A percentile compares a stretch with the other conserved stretches of the same genome.
Conservation (phyloP, 2,329 filamentous ascomycete genomes). For the Penicillium sp. region DNA sequence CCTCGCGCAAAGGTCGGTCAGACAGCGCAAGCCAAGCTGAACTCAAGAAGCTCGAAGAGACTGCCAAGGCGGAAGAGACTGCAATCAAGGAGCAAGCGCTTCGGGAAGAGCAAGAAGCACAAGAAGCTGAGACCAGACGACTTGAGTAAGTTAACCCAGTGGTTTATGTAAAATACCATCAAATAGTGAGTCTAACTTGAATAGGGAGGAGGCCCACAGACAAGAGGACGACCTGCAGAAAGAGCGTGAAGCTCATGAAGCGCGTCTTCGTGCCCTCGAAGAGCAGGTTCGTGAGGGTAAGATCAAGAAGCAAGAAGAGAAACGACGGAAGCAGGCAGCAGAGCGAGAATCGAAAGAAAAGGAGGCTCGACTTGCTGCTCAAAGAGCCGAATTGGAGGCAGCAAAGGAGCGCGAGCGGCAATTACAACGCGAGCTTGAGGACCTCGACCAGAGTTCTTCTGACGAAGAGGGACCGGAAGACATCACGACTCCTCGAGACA, state of each 20-base stretch:
- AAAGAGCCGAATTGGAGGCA: conserved; percentile 86
- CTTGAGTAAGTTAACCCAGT: conserved; percentile 68
- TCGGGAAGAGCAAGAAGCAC: conserved; percentile 68
- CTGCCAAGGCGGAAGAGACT: conserved; percentile 60
- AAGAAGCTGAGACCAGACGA: conserved; percentile 67
- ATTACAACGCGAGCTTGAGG: conserved; percentile 81
- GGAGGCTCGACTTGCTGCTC: conserved; percentile 75
- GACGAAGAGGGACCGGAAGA: conserved; percentile 76
- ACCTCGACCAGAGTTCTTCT: conserved; percentile 59
- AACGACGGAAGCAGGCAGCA: conserved; percentile 84
- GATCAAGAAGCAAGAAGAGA: conserved; percentile 93
- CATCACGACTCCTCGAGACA: conserved; percentile 57
- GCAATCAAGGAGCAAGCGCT: conserved; percentile 53
- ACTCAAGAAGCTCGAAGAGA: conserved; percentile 51
- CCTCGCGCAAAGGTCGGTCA: conserved; percentile 65
- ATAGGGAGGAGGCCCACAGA: conserved; percentile 66
- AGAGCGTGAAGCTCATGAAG: conserved; percentile 76
- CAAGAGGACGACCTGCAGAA: conserved; percentile 77
- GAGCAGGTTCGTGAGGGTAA: conserved; percentile 93
- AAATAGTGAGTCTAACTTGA: conserved; percentile 11
- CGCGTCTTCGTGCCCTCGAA: conserved; percentile 81
- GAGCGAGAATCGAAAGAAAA: conserved; percentile 83
- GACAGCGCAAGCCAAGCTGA: conserved; percentile 57
- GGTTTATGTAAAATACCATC: not conserved
- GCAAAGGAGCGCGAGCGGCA: conserved; percentile 87